A percentile compares a stretch with the other conserved stretches of the same genome.
These are phyloP conservation scores for Lyophyllum semitale DNA, from an alignment of 768 basidiomycete species.

Conservation along the genomic window DNA sequence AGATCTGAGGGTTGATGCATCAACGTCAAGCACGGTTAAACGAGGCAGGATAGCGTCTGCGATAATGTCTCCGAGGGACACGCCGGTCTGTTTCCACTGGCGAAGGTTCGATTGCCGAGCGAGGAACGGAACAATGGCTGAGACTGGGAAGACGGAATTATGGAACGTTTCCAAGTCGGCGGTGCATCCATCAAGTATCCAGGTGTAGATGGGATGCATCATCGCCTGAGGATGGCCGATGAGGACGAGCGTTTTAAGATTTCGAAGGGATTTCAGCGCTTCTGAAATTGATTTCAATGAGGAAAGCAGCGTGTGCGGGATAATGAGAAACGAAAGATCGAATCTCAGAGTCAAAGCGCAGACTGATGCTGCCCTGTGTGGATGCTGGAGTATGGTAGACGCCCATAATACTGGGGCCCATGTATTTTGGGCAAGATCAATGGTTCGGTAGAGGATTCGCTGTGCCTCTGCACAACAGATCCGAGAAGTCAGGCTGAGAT, in stretches of 20 bases:
- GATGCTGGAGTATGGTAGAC: conserved; percentile 13
- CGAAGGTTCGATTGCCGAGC: conserved; percentile 11
- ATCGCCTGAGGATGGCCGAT: conserved; percentile 20
- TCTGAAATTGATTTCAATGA: conserved; percentile 17
- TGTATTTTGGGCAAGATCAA: conserved; percentile 18
- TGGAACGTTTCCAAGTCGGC: conserved; percentile 15
- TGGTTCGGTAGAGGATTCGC: conserved; percentile 15
- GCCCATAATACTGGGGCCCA: conserved; percentile 19
- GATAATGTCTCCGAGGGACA: conserved; percentile 4
- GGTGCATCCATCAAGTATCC: conserved; percentile 23
- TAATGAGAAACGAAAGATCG: conserved; percentile 20
- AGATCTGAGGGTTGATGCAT: conserved; percentile 13
- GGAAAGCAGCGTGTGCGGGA: conserved; percentile 17
- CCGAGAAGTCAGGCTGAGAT: conserved; percentile 16
- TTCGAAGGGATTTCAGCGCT: conserved; percentile 14
- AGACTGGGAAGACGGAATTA: conserved; percentile 19
- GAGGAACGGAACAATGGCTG: conserved; percentile 19
- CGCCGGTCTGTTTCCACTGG: conserved; percentile 18
- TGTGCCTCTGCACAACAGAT: conserved; percentile 18
- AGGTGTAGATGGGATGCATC: conserved; percentile 21
- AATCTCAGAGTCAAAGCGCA: conserved; percentile 18
- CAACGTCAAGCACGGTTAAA: conserved; percentile 13
- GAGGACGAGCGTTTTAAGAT: conserved; percentile 15
- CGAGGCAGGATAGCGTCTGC: conserved; percentile 12
- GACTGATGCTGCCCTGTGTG: conserved; percentile 13